Conservation (phyloP, 352 stramenopile genomes). For the Pythium brachiatum region DNA sequence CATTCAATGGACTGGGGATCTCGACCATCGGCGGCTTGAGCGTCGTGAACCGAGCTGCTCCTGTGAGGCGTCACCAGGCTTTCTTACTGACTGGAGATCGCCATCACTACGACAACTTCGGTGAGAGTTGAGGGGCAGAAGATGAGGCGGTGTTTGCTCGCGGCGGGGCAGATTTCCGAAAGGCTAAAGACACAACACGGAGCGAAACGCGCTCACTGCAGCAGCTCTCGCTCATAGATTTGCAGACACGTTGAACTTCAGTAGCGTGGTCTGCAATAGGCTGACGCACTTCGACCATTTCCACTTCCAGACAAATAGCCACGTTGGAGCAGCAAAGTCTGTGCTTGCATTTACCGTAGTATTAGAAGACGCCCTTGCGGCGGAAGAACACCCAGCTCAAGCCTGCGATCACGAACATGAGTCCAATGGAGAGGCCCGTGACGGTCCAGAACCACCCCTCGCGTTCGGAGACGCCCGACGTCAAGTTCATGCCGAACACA, state of each 20-base stretch:
- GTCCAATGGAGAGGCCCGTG: conserved; percentile 33
- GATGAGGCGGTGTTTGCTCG: too few relatives aligned
- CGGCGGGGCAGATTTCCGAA: not conserved
- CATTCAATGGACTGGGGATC: not conserved
- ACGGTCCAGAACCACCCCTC: conserved; percentile 66
- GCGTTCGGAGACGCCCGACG: conserved; percentile 40
- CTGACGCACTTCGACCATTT: not conserved
- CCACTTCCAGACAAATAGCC: not conserved
- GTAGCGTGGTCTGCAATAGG: not conserved
- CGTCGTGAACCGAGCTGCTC: conserved; percentile 15
- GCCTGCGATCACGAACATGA: conserved; percentile 45
- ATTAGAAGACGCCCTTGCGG: conserved; percentile 53
- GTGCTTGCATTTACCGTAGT: too few relatives aligned
- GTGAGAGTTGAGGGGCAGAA: too few relatives aligned
- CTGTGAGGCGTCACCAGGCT: not conserved
- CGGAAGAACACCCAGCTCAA: conserved; percentile 58
- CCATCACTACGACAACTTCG: too few relatives aligned
- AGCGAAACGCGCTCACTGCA: too few relatives aligned
- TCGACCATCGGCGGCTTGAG: conserved; percentile 29
- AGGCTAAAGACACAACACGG: too few relatives aligned
- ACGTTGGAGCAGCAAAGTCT: not conserved
- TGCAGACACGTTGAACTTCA: not conserved
- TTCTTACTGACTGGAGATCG: not conserved
- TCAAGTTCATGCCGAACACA: conserved; percentile 76
- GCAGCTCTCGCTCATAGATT: too few relatives aligned